phyloP scores from a whole-genome alignment of 2,329 filamentous ascomycete species.

The Pseudocercospora crystallina region DNA sequence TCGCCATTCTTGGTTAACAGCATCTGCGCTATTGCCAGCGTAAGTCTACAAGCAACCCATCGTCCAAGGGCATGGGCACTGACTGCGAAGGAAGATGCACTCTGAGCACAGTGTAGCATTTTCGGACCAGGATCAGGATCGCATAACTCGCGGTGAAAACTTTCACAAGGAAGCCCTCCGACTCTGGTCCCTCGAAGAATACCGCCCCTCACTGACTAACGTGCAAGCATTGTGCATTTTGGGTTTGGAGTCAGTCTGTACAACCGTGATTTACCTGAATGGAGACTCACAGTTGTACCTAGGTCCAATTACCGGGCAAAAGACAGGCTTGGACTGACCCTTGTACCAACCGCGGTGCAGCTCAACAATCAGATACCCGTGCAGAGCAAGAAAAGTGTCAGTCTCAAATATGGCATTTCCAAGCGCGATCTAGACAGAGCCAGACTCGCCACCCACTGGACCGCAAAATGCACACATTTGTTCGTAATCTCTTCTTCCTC shows the following conservation, averaged over 20 bases:
- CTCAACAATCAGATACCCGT: conserved; percentile 7
- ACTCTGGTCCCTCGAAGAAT: conserved; percentile 8
- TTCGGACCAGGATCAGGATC: background rate
- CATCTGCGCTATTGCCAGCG: conserved; percentile 16
- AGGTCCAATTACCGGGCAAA: conserved; percentile 18
- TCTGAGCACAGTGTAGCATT: conserved; percentile 14
- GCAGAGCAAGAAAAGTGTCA: background rate
- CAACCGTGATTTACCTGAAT: too few species aligned
- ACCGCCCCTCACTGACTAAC: conserved; percentile 9
- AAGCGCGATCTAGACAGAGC: conserved; percentile 1
- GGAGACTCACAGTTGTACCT: background rate
- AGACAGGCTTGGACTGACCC: conserved; percentile 8
- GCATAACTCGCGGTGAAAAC: conserved; percentile 13
- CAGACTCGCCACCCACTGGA: conserved; percentile 14
- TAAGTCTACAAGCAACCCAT: background rate
- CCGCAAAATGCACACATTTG: conserved; percentile 9
- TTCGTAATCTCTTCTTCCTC: background rate
- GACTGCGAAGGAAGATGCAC: conserved; percentile 3
- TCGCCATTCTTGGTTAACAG: conserved; percentile 16
- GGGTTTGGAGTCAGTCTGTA: conserved; percentile 10
- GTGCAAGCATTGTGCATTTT: conserved; percentile 16
- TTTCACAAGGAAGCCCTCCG: conserved; percentile 18
- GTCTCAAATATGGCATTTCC: background rate
- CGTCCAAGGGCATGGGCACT: background rate
- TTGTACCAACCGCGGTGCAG: conserved; percentile 8